Percentiles rank a stretch among this genome's conserved stretches.
phyloP scores from a whole-genome alignment of 2,329 filamentous ascomycete genomes.

The Chaetomiaceae sp. region DNA sequence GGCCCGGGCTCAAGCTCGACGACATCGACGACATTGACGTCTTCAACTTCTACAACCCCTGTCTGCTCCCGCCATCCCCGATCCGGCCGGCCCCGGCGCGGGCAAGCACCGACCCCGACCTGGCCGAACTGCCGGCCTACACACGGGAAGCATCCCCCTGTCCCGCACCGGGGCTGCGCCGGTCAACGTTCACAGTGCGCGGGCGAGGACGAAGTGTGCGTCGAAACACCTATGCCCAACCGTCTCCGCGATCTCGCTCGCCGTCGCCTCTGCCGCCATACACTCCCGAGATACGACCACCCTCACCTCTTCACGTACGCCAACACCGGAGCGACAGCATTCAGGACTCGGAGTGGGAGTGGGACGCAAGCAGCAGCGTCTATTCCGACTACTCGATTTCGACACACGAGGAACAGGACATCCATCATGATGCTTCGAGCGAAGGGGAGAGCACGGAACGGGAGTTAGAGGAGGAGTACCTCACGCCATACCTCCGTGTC shows the following conservation, averaged over 20 bases:
- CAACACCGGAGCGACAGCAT: neutral
- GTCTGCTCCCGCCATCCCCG: slow-evolving; percentile 16
- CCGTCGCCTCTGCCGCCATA: neutral
- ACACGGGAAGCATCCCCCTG: neutral
- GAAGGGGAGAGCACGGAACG: neutral
- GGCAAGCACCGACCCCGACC: neutral
- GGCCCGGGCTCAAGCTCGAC: neutral
- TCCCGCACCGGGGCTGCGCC: neutral
- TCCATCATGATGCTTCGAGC: neutral
- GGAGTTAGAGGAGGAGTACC: neutral
- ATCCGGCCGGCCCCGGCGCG: neutral
- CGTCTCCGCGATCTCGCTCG: neutral
- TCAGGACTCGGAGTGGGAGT: neutral
- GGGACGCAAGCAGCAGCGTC: neutral
- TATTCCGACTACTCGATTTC: neutral
- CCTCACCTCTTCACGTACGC: neutral
- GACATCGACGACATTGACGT: slow-evolving; percentile 13
- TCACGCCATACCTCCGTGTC: neutral
- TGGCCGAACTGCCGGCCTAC: neutral
- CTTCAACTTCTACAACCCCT: slow-evolving; percentile 21
- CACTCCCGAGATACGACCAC: neutral
- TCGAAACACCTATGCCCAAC: neutral
- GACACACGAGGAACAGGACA: neutral
- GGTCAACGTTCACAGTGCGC: neutral
- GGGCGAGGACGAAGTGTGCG: neutral